Base-by-base conservation (phyloP, 1,139 yeast genomes). In the Hemisphaericaspora subhashii region DNA sequence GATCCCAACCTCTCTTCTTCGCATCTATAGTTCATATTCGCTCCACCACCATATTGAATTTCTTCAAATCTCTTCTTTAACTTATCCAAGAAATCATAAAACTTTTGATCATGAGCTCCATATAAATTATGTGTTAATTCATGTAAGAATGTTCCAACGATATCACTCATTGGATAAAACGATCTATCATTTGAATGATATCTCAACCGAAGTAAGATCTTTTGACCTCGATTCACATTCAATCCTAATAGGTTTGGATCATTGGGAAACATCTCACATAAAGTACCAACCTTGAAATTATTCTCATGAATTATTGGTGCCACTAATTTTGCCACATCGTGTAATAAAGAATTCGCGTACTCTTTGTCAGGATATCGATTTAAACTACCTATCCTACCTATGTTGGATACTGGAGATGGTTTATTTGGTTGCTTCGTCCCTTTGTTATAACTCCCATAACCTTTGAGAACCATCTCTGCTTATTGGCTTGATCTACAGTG, bases 211-310 rank as follows among this genome's bases (percentile, higher is more conserved):
- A 92, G 54, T 58, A 85, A 73, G 15, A 92, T 81, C 58, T 85
- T 86, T 45, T 68, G 70, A 1, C 98, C 98, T n/a, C 64, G 64
- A 54, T 88, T 87, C n/a, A 88, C 89, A 60, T 92, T 92, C 44
- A 89, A 62, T 0, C 98, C 98, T 12, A 90, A 64, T 23, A 92
- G 62, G 26, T 74, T 64, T 2, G 74, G 68, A 52, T 78, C 72
- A 47, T 76, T 81, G n/a, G 98, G 98, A 50, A 68, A 85, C 78
- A 92, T 86, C 60, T 92, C 98, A 50, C 86, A 79, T 15, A 92
- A 59, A 0, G 77, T 66, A 1, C 80, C 81, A 3, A 90, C 92
- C 42, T 74, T 77, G 55, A 86, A 78, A 12, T 76, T 74, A 47
- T 81, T 74, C 37, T 78, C 77, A 41, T 79, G 76, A 79, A 92